Conservation (phyloP, 352 stramenopile genomes). For the Phytopythium sindhum region DNA sequence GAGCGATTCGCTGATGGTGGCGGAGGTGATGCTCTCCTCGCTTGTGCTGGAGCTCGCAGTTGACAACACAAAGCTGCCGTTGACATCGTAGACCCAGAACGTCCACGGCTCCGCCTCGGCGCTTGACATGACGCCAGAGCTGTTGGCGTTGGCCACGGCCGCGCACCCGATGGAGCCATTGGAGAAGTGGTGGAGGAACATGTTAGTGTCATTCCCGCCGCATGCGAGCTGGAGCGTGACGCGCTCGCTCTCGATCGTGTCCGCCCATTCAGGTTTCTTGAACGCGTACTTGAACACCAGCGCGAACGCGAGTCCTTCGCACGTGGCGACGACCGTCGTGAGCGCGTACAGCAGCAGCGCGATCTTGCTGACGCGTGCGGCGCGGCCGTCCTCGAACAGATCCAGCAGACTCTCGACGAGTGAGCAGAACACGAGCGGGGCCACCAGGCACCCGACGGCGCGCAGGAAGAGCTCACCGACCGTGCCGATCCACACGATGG, state of each 20-base stretch:
- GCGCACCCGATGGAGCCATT: conserved; percentile 6
- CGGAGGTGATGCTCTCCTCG: not conserved
- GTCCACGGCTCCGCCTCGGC: conserved; percentile 14
- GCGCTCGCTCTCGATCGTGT: conserved; percentile 8
- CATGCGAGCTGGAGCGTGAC: conserved; percentile 19
- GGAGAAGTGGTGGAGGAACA: conserved; percentile 8
- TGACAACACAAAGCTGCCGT: conserved; percentile 20
- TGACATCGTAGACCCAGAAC: conserved; percentile 32
- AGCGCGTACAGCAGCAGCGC: conserved; percentile 29
- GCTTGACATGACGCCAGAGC: conserved; percentile 20
- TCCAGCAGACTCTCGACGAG: conserved; percentile 42
- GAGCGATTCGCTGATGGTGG: conserved; percentile 16
- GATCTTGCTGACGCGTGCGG: conserved; percentile 24
- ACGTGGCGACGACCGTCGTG: conserved; percentile 27
- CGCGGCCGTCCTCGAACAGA: conserved; percentile 32
- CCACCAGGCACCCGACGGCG: conserved; percentile 43
- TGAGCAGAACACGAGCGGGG: conserved; percentile 39
- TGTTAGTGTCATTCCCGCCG: conserved; percentile 2
- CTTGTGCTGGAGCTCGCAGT: not conserved
- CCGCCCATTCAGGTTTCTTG: conserved; percentile 12
- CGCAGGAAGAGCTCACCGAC: conserved; percentile 45
- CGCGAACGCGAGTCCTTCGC: conserved; percentile 28
- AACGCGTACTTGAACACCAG: conserved; percentile 34
- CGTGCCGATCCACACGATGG: conserved; percentile 33
- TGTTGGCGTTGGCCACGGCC: conserved; percentile 14